These are phyloP conservation scores for Hypoxylon cercidicola DNA, from an alignment of 495 filamentous ascomycete species.

Conservation along the genomic window DNA sequence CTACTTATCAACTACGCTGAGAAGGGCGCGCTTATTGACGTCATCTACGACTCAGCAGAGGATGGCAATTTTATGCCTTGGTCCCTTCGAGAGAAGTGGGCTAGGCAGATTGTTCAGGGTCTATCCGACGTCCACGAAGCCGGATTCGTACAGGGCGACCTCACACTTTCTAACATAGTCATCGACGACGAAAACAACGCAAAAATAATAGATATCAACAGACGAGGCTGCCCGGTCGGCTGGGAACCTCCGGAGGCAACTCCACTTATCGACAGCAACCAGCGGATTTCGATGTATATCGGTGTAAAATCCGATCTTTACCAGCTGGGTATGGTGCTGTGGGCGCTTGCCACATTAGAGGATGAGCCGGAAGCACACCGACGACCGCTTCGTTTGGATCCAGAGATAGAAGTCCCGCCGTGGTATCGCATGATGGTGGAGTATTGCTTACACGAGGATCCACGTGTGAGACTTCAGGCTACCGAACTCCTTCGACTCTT, in stretches of 20 bases:
- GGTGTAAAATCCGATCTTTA: conserved; percentile 97
- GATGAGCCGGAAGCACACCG: conserved; percentile 88
- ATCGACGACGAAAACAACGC: conserved; percentile 86
- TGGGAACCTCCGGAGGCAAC: conserved; percentile 98
- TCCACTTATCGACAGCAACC: conserved; percentile 86
- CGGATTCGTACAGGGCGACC: conserved; percentile 97
- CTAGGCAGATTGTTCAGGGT: conserved; percentile 89
- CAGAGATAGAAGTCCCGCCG: conserved; percentile 52
- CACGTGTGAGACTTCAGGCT: conserved; percentile 55
- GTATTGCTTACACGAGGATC: conserved; percentile 57
- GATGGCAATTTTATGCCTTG: conserved; percentile 70
- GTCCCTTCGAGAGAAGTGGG: conserved; percentile 86
- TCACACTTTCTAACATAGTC: conserved; percentile 97
- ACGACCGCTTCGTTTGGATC: conserved; percentile 69
- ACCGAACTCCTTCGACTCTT: conserved; percentile 54
- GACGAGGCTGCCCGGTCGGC: conserved; percentile 92
- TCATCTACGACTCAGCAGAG: conserved; percentile 76
- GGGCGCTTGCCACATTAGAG: conserved; percentile 85
- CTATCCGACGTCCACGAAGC: conserved; percentile 94
- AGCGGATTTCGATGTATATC: conserved; percentile 97
- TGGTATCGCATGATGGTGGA: conserved; percentile 59
- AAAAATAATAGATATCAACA: conserved; percentile 98
- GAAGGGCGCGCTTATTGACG: conserved; percentile 88
- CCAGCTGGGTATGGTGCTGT: conserved; percentile 96
- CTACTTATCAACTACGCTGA: conserved; percentile 91